A percentile compares a stretch with the other conserved stretches of the same genome.
These are phyloP conservation scores for Wickerhamomyces ciferrii DNA, from an alignment of 805 yeast genomes.

Conservation along the genomic window DNA sequence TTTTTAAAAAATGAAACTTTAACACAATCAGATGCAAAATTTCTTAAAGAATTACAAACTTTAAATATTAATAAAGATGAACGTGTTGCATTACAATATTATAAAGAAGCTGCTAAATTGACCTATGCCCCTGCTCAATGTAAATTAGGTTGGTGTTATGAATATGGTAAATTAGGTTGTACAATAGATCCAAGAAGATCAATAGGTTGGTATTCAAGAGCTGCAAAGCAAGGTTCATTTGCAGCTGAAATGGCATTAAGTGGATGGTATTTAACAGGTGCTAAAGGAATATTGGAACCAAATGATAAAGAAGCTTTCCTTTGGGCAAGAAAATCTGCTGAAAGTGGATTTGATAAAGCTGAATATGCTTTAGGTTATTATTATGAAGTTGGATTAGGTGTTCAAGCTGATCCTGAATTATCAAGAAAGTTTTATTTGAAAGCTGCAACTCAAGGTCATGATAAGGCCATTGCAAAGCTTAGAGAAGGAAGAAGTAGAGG, in stretches of 20 bases:
- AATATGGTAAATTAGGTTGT: conserved; percentile 57
- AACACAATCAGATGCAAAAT: conserved; percentile 22
- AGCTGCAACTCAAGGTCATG: conserved; percentile 61
- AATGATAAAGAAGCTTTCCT: conserved; percentile 62
- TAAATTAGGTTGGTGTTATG: conserved; percentile 67
- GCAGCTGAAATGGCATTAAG: conserved; percentile 68
- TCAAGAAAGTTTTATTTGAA: conserved; percentile 47
- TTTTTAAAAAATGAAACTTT: conserved; percentile 4
- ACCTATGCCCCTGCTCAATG: conserved; percentile 66
- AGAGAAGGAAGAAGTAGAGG: background rate
- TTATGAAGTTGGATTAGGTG: conserved; percentile 61
- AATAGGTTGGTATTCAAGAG: conserved; percentile 69
- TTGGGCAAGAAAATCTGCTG: conserved; percentile 63
- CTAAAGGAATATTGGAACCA: conserved; percentile 42
- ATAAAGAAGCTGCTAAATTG: conserved; percentile 51
- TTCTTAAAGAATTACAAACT: conserved; percentile 27
- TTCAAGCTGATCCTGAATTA: conserved; percentile 32
- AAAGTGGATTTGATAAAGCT: conserved; percentile 54
- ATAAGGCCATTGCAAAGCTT: conserved; percentile 40
- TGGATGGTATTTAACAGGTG: conserved; percentile 78
- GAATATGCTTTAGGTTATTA: conserved; percentile 68
- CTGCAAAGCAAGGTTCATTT: conserved; percentile 56
- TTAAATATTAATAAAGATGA: conserved; percentile 28
- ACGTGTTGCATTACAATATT: conserved; percentile 43
- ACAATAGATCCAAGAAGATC: conserved; percentile 50